These are phyloP conservation scores for Gloeostereum incarnatum DNA, from an alignment of 768 basidiomycete species.

Conservation along the genomic window DNA sequence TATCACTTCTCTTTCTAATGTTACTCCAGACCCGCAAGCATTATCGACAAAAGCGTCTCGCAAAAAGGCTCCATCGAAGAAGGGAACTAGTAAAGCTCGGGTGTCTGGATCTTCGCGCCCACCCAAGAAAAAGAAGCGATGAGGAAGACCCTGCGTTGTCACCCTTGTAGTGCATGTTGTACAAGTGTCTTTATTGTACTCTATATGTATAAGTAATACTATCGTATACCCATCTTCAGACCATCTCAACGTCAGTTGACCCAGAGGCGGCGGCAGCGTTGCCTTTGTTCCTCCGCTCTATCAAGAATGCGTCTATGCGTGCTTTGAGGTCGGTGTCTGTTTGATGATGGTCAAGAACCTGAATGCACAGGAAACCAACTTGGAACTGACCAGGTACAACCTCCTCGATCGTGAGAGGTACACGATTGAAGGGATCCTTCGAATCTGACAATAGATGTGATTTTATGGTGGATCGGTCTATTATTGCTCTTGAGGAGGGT, in stretches of 20 bases:
- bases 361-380: slow-evolving; percentile 6
- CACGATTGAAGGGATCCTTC: slow-evolving; percentile 93
- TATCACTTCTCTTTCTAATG: slow-evolving; percentile 4
- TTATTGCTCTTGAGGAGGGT: slow-evolving; percentile 67
- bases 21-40: slow-evolving; percentile 20
- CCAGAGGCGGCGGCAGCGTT: slow-evolving; percentile 6
- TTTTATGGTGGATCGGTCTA: slow-evolving; percentile 92
- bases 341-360: slow-evolving; percentile 2
- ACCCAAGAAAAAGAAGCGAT: slow-evolving; percentile 40
- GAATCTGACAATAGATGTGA: slow-evolving; percentile 87
- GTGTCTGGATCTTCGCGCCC: slow-evolving; percentile 21
- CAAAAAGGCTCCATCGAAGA: slow-evolving; percentile 1
- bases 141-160: not conserved
- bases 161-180: not conserved
- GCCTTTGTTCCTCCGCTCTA: slow-evolving; percentile 41
- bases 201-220: not conserved
- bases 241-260: slow-evolving; percentile 1
- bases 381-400: slow-evolving; percentile 57
- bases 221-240: not conserved
- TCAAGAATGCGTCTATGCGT: slow-evolving; percentile 64
- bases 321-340: slow-evolving; percentile 63
- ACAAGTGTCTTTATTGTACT: not conserved
- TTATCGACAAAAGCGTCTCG: slow-evolving; percentile 24
- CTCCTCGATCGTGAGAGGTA: slow-evolving; percentile 71
- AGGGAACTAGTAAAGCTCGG: slow-evolving; percentile 18